Evolutionary conservation across 73 alveolate species (phyloP).

Genomic region (Paramecium primaurelia): DNA sequence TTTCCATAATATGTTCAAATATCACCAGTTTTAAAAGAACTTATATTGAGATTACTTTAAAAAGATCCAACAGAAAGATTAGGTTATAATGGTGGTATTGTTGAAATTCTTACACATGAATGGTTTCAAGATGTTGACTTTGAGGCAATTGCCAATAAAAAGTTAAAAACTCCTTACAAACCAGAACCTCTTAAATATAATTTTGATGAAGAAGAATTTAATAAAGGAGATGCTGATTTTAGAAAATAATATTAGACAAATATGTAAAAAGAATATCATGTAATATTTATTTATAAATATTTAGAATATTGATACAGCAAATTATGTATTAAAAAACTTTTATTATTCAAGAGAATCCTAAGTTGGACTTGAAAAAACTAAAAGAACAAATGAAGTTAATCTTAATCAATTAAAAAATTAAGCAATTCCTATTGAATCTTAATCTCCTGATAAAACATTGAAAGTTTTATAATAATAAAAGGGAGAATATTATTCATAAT

Average conservation of each 20-base stretch:
- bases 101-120: slow-evolving; percentile 58
- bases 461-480: not conserved
- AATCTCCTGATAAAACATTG: not conserved
- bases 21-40: slow-evolving; percentile 61
- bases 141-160: slow-evolving; percentile 34
- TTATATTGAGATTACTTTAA: slow-evolving; percentile 70
- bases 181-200: slow-evolving; percentile 57
- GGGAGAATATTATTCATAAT: not conserved
- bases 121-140: slow-evolving; percentile 60
- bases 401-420: not conserved
- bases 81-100: slow-evolving; percentile 69
- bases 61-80: slow-evolving; percentile 88
- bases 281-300: not conserved
- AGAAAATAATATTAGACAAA: slow-evolving; percentile 13
- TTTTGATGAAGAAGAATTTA: slow-evolving; percentile 62
- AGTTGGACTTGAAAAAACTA: not conserved
- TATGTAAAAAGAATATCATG: not conserved
- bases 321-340: not conserved
- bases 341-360: not conserved
- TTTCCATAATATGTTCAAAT: slow-evolving; percentile 58
- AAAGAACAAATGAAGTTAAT: not conserved
- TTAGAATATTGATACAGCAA: not conserved
- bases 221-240: slow-evolving; percentile 60
- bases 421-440: not conserved
- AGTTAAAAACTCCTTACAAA: slow-evolving; percentile 40